A percentile compares a stretch with the other conserved stretches of the same genome.
Conservation (phyloP, 2,329 filamentous ascomycete genomes). For the Harringtonia lauricola region DNA sequence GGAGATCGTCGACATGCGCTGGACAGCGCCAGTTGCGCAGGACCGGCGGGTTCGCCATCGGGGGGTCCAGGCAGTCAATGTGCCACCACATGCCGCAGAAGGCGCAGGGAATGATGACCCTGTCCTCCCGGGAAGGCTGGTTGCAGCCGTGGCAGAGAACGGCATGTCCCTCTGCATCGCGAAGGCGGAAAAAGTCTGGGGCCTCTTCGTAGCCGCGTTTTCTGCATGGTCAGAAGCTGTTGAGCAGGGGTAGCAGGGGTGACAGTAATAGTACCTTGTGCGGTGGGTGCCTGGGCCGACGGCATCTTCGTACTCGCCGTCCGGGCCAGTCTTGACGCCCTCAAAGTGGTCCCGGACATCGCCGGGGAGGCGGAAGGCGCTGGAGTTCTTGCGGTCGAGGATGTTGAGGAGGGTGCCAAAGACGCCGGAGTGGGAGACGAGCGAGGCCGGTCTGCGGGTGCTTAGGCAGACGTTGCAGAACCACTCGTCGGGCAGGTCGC, state of each 20-base stretch:
- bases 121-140: slow-evolving; percentile 47
- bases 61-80: slow-evolving; percentile 81
- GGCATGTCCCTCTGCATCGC: slow-evolving; percentile 60
- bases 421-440: slow-evolving; percentile 37
- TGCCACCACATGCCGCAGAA: slow-evolving; percentile 78
- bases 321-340: slow-evolving; percentile 62
- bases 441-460: slow-evolving; percentile 32
- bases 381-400: slow-evolving; percentile 58
- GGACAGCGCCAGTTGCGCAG: slow-evolving; percentile 81
- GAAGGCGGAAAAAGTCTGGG: slow-evolving; percentile 56
- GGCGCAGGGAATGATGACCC: slow-evolving; percentile 78
- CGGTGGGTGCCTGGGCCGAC: slow-evolving; percentile 19
- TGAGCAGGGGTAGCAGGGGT: neutral
- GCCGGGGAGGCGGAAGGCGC: slow-evolving; percentile 60
- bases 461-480: slow-evolving; percentile 66
- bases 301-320: slow-evolving; percentile 72
- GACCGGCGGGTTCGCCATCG: slow-evolving; percentile 66
- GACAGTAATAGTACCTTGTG: neutral
- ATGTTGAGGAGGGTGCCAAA: slow-evolving; percentile 53
- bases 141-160: slow-evolving; percentile 73
- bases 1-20: slow-evolving; percentile 68
- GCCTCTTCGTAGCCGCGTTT: slow-evolving; percentile 47
- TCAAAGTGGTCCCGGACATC: slow-evolving; percentile 67
- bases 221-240: neutral
- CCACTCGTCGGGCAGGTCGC: slow-evolving; percentile 63